Percentiles rank a stretch among this genome's conserved stretches.
phyloP scores from a whole-genome alignment of 1,139 yeast genomes.

The Sugiyamaella paludigena region DNA sequence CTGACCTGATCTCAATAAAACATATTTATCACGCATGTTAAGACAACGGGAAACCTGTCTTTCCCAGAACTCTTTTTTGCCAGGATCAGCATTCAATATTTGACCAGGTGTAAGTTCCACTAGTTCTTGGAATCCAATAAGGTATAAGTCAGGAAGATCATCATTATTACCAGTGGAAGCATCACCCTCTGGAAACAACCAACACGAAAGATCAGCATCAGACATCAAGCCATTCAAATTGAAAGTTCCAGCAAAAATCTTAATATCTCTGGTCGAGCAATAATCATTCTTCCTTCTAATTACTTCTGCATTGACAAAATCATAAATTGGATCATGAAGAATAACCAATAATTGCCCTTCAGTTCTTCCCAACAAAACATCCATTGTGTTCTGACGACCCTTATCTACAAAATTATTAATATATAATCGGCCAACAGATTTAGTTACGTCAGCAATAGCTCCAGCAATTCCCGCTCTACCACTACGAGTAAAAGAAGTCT shows the following conservation, averaged over 20 bases:
- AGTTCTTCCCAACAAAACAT: constrained; percentile 75
- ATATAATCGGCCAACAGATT: constrained; percentile 91
- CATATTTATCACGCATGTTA: constrained; percentile 55
- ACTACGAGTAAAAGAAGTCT: constrained; percentile 87
- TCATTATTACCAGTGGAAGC: constrained; percentile 4
- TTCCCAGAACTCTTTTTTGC: constrained; percentile 78
- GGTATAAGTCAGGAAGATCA: constrained; percentile 62
- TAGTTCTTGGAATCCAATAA: constrained; percentile 87
- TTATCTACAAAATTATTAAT: constrained; percentile 95
- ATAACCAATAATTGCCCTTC: constrained; percentile 69
- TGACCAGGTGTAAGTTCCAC: constrained; percentile 90
- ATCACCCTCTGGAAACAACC: constrained; percentile 69
- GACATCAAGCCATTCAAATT: constrained; percentile 76
- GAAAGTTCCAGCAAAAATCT: constrained; percentile 78
- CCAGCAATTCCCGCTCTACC: constrained; percentile 98
- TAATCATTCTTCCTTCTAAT: constrained; percentile 51
- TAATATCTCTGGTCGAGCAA: constrained; percentile 58
- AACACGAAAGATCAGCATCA: constrained; percentile 58
- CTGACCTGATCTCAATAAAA: constrained; percentile 79
- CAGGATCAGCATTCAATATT: constrained; percentile 77
- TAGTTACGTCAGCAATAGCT: constrained; percentile 92
- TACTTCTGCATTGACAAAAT: constrained; percentile 66
- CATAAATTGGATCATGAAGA: constrained; percentile 85
- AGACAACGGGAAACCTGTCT: constrained; percentile 57
- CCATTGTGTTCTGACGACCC: constrained; percentile 83